Conservation (phyloP, 2,329 filamentous ascomycete species). For the Paracoccidioides lutzii region DNA sequence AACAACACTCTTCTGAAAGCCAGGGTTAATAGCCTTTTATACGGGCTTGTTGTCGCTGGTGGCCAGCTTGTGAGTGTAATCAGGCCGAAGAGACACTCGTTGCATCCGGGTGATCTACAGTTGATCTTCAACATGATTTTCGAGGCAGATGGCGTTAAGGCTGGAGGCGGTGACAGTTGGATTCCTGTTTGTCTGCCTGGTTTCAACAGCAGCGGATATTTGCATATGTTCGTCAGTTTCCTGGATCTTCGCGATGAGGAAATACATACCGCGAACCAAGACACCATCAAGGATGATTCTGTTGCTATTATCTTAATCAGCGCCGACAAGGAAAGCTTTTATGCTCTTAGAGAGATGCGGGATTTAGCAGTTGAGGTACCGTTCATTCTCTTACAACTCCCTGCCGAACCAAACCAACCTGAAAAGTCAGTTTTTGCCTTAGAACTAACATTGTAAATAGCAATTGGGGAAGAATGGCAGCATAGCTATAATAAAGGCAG, state of each 20-base stretch:
- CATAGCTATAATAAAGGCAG: slow-evolving; percentile 59
- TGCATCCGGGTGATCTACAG: slow-evolving; percentile 90
- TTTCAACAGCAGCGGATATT: slow-evolving; percentile 91
- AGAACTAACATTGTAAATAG: slow-evolving; percentile 19
- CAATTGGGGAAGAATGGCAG: slow-evolving; percentile 65
- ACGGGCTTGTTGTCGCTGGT: slow-evolving; percentile 85
- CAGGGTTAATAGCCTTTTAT: slow-evolving; percentile 66
- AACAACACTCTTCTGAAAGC: slow-evolving; percentile 76
- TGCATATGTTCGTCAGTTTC: slow-evolving; percentile 99
- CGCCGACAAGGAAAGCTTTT: slow-evolving; percentile 86
- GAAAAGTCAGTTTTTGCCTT: slow-evolving; percentile 9
- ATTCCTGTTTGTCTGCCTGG: slow-evolving; percentile 89
- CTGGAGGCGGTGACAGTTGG: slow-evolving; percentile 93
- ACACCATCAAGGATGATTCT: slow-evolving; percentile 46
- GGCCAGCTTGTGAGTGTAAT: slow-evolving; percentile 90
- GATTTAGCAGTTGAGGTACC: slow-evolving; percentile 45
- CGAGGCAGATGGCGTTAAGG: slow-evolving; percentile 81
- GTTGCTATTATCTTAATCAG: slow-evolving; percentile 91
- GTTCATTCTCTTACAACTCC: not conserved
- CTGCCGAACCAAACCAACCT: not conserved
- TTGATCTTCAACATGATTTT: slow-evolving; percentile 99
- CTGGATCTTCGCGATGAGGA: slow-evolving; percentile 48
- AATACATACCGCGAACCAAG: slow-evolving; percentile 29
- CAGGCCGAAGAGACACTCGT: slow-evolving; percentile 80
- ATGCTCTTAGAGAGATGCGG: slow-evolving; percentile 63